Percentiles rank a stretch among this genome's conserved stretches.
phyloP scores from a whole-genome alignment of 176 grass and related monocot genomes.

The Oryza officinalis region DNA sequence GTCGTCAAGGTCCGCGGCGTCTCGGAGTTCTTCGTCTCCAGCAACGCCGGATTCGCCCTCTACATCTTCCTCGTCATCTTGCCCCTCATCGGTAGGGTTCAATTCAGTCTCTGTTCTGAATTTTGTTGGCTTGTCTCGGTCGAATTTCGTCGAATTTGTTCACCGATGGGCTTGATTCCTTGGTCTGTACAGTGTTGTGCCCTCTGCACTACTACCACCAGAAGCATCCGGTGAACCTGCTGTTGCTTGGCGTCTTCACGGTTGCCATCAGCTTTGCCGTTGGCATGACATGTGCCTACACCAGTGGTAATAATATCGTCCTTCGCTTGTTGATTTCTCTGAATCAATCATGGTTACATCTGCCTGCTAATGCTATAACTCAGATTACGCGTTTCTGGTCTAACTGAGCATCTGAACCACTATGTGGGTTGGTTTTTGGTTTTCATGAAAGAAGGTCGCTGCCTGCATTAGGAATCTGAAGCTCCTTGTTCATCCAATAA shows the following conservation, averaged over 20 bases:
- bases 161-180: background rate
- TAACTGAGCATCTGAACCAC: background rate
- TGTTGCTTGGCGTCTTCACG: constrained; percentile 75
- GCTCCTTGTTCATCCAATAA: background rate
- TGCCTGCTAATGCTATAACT: background rate
- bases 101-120: no score
- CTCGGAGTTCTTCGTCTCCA: constrained; percentile 81
- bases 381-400: background rate
- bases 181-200: constrained; percentile 54
- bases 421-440: background rate
- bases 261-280: constrained; percentile 69
- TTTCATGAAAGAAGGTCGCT: background rate
- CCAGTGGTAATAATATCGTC: constrained; percentile 51
- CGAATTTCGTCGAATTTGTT: background rate
- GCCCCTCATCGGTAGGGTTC: constrained; percentile 57
- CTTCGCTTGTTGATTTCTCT: background rate
- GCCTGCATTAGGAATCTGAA: background rate
- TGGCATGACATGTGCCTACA: constrained; percentile 76
- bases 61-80: constrained; percentile 74
- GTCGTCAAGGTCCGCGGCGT: constrained; percentile 75
- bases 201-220: constrained; percentile 68
- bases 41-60: constrained; percentile 54
- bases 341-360: background rate
- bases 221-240: constrained; percentile 74
- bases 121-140: background rate